Evolutionary conservation across 2,329 filamentous ascomycete species (phyloP), one percentile per base, ranked within the genome.

Genomic region (Cercospora sesami): DNA sequence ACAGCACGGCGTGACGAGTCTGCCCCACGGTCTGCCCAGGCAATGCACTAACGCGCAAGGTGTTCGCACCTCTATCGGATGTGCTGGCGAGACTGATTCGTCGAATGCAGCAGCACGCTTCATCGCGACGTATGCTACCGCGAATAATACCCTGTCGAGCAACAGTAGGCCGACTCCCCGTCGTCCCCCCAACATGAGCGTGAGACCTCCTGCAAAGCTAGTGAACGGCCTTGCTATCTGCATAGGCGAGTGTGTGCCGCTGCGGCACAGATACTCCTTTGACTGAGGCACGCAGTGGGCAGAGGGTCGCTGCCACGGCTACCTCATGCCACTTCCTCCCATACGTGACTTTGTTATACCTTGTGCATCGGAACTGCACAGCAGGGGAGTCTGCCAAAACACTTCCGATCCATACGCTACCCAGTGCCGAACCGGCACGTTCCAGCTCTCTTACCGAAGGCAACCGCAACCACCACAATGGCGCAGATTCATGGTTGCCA

Each of bases 401-500:
- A 31, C 16, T 21, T 33, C 55, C 31, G 53, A 58, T 8, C 53
- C 53, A 33, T 58, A 51, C 45, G 48, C 23, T n/a, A 33, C 7
- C 16, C 28, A 18, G 28, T 58, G 30, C 28, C 55, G 31, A 58
- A 58, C 30, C 28, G 55, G 55, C 55, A 10, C 55, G 4, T 28
- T 33, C 30, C 28, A 36, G 5, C 28, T 12, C 53, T 57, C 28
- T 57, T 23, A 5, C 53, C 28, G 55, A 31, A 28, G 5, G 16
- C 55, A 18, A 28, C 28, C 28, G 31, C 57, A 2, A 48, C n/a
- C 36, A 63, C 42, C 51, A 63, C 30, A 18, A 72, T 63, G 69
- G 53, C 60, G 69, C 59, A 62, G 31, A 64, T 73, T 59, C 66
- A 60, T 21, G 76, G 76, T 26, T 74, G 73, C 62, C 74, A 77